Percentiles rank a stretch among this genome's conserved stretches.
Evolutionary conservation across 2,329 filamentous ascomycete species (phyloP).

Genomic region (Curvularia hawaiiensis): DNA sequence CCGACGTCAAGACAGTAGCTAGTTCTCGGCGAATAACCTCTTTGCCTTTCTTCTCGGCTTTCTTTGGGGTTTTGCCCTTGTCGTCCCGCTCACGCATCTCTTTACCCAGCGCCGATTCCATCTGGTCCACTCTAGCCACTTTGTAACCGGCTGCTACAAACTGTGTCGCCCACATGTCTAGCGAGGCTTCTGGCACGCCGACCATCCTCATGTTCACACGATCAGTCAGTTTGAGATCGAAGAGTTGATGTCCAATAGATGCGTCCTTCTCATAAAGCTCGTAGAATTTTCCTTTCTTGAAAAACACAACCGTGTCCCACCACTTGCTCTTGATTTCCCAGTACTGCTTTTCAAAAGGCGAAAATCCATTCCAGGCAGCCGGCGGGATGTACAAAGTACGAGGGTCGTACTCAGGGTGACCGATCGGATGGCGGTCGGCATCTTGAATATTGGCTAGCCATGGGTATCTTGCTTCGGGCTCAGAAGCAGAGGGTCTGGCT

Average conservation of each 20-base stretch:
- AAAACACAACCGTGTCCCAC: constrained; percentile 97
- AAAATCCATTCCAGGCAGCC: constrained; percentile 78
- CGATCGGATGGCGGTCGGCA: constrained; percentile 77
- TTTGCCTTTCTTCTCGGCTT: constrained; percentile 63
- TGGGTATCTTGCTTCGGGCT: constrained; percentile 83
- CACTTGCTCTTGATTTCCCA: constrained; percentile 99
- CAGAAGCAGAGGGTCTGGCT: constrained; percentile 75
- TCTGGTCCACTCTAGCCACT: constrained; percentile 94
- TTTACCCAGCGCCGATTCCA: constrained; percentile 93
- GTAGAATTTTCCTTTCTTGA: constrained; percentile 99
- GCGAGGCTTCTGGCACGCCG: constrained; percentile 90
- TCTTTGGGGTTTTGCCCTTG: constrained; percentile 58
- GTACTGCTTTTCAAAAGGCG: constrained; percentile 96
- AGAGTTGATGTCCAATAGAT: constrained; percentile 92
- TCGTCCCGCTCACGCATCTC: constrained; percentile 95
- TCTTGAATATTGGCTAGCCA: constrained; percentile 90
- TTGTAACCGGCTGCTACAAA: constrained; percentile 99
- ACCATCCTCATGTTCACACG: constrained; percentile 99
- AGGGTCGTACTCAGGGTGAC: constrained; percentile 88
- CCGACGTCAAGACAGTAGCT: constrained; percentile 86
- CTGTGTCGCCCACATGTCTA: constrained; percentile 98
- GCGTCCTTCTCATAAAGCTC: constrained; percentile 98
- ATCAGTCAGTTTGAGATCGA: constrained; percentile 96
- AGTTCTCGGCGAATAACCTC: constrained; percentile 94
- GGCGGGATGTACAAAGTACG: constrained; percentile 90